Percentiles rank a stretch among this genome's conserved stretches.
These are phyloP conservation scores for Angomonas ambiguus DNA, from an alignment of 208 protist species.

Conservation along the genomic window DNA sequence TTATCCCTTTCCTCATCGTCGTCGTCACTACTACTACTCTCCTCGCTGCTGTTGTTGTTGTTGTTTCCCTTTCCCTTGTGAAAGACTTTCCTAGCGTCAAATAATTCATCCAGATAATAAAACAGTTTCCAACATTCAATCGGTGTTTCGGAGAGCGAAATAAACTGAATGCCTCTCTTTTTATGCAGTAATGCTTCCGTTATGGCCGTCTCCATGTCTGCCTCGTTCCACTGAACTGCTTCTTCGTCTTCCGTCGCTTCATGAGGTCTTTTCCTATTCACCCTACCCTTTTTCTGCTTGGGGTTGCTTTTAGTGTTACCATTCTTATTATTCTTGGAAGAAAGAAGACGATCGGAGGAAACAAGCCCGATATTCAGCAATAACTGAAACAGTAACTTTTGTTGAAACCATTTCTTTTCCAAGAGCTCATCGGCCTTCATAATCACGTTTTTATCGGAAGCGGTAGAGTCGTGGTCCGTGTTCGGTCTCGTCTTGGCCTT, in stretches of 20 bases:
- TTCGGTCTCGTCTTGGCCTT: not conserved
- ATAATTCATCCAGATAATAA: slow-evolving; percentile 1
- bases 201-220: not conserved
- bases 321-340: not conserved
- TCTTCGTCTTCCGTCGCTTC: not conserved
- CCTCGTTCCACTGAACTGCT: not conserved
- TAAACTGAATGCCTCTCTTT: not conserved
- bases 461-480: not conserved
- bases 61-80: not conserved
- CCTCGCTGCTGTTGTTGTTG: not conserved
- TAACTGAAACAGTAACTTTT: slow-evolving; percentile 3
- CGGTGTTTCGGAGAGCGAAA: not conserved
- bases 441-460: not conserved
- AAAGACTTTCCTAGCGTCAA: not conserved
- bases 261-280: not conserved
- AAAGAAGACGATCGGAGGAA: not conserved
- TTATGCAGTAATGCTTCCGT: not conserved
- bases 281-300: not conserved
- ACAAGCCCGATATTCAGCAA: not conserved
- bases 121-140: not conserved
- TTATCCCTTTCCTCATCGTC: slow-evolving; percentile 12
- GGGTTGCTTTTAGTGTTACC: not conserved
- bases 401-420: not conserved
- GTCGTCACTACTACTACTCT: slow-evolving; percentile 11
- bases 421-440: not conserved